A percentile compares a stretch with the other conserved stretches of the same genome.
phyloP scores from a whole-genome alignment of 2,329 filamentous ascomycete genomes.

The Kalmusia sp. region DNA sequence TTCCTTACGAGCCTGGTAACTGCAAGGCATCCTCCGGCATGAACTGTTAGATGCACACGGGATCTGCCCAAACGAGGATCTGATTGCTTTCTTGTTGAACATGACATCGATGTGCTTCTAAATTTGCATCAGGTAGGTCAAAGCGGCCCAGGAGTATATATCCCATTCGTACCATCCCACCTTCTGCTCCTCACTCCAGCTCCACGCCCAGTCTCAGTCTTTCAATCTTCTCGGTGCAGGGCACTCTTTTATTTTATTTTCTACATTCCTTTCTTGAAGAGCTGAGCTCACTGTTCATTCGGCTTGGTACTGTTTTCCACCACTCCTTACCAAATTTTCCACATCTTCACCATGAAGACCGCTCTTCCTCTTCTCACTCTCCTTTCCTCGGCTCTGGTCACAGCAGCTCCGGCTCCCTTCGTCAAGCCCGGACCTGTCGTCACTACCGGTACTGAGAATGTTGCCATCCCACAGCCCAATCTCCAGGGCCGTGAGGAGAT shows the following conservation, averaged over 20 bases:
- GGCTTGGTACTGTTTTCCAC: slow-evolving; percentile 21
- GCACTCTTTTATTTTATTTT: slow-evolving; percentile 37
- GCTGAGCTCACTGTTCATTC: slow-evolving; percentile 43
- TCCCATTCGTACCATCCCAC: slow-evolving; percentile 1
- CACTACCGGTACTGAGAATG: slow-evolving; percentile 28
- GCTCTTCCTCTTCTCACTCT: slow-evolving; percentile 41
- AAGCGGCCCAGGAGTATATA: slow-evolving; percentile 14
- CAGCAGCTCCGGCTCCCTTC: slow-evolving; percentile 39
- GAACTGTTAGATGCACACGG: slow-evolving; percentile 42
- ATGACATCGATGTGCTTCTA: slow-evolving; percentile 19
- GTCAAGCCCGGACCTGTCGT: slow-evolving; percentile 36
- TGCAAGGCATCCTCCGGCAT: slow-evolving; percentile 42
- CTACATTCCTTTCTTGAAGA: slow-evolving; percentile 37
- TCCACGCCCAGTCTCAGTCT: slow-evolving; percentile 19
- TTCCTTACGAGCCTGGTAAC: slow-evolving; percentile 26
- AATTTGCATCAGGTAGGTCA: slow-evolving; percentile 16
- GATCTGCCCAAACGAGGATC: slow-evolving; percentile 29
- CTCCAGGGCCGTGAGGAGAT: slow-evolving; percentile 30
- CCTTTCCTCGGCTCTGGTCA: slow-evolving; percentile 42
- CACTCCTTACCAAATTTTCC: slow-evolving; percentile 23
- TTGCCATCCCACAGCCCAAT: slow-evolving; percentile 27
- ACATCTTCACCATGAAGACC: slow-evolving; percentile 42
- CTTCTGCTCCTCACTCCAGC: slow-evolving; percentile 13
- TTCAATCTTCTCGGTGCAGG: slow-evolving; percentile 38
- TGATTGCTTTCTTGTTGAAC: slow-evolving; percentile 20